phyloP scores from a whole-genome alignment of 441 rosid genomes.

The Croton setiger region DNA sequence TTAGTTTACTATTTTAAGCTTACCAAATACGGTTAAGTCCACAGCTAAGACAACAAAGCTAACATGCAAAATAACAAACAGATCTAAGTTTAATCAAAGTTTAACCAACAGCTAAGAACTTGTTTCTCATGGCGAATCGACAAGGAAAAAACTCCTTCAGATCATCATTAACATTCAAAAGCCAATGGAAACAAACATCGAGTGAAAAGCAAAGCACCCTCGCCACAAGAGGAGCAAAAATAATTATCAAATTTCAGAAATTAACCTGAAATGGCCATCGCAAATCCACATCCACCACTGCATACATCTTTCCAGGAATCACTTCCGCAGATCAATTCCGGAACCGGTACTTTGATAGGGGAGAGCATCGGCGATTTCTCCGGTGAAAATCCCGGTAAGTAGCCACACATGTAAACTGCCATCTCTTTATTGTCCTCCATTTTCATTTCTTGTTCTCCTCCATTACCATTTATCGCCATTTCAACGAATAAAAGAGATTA shows the following conservation, averaged over 20 bases:
- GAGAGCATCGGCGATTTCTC: constrained; percentile 68
- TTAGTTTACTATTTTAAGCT: neutral
- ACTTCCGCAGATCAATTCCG: constrained; percentile 25
- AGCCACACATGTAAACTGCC: constrained; percentile 75
- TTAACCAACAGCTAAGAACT: too few species aligned
- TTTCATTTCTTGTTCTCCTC: constrained; percentile 21
- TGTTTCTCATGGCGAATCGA: too few species aligned
- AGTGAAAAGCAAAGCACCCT: neutral
- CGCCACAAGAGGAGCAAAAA: neutral
- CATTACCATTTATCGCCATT: constrained; percentile 33
- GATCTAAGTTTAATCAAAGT: neutral
- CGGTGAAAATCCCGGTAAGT: constrained; percentile 75
- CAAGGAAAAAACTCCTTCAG: neutral
- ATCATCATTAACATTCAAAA: neutral
- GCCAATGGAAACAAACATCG: neutral
- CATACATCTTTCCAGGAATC: constrained; percentile 69
- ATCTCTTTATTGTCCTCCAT: constrained; percentile 34
- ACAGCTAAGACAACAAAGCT: neutral
- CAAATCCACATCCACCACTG: constrained; percentile 92
- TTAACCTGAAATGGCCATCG: constrained; percentile 82
- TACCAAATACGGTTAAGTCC: neutral
- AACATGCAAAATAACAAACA: neutral
- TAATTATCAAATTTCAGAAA: neutral
- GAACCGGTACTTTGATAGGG: constrained; percentile 40
- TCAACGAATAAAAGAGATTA: neutral